phyloP scores from a whole-genome alignment of 768 basidiomycete species.

The Lactarius akahatsu region DNA sequence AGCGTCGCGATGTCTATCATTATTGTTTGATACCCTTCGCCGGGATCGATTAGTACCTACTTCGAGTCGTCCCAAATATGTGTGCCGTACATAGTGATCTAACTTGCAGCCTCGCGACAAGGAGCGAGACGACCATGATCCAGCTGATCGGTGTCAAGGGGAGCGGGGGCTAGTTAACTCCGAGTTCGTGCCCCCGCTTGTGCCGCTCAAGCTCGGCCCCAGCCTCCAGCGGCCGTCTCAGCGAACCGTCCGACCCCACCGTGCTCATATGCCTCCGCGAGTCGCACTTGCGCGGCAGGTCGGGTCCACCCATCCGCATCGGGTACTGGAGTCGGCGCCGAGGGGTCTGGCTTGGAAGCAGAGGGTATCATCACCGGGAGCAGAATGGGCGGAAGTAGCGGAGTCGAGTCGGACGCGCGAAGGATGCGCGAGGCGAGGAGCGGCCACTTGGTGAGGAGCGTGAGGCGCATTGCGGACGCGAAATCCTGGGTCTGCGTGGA shows the following conservation, averaged over 20 bases:
- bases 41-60: not conserved
- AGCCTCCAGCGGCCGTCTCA: conserved; percentile 49
- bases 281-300: conserved; percentile 52
- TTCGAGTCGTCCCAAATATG: not conserved
- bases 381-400: conserved; percentile 24
- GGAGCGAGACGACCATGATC: not conserved
- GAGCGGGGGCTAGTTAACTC: conserved; percentile 1
- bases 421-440: conserved; percentile 54
- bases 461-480: conserved; percentile 52
- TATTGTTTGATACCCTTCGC: not conserved
- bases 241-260: conserved; percentile 60
- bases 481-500: conserved; percentile 54
- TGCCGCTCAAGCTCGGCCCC: conserved; percentile 53
- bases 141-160: not conserved
- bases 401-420: conserved; percentile 40
- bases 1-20: not conserved
- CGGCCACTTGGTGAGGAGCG: conserved; percentile 49
- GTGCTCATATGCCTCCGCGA: conserved; percentile 55
- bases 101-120: not conserved
- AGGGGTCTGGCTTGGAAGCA: no score
- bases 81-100: not conserved
- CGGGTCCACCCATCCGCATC: conserved; percentile 44
- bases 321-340: not conserved
- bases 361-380: not conserved
- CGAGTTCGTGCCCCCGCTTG: conserved; percentile 32